Evolutionary conservation across 2,329 filamentous ascomycete species (phyloP).

Genomic region (Cytospora piceae): DNA sequence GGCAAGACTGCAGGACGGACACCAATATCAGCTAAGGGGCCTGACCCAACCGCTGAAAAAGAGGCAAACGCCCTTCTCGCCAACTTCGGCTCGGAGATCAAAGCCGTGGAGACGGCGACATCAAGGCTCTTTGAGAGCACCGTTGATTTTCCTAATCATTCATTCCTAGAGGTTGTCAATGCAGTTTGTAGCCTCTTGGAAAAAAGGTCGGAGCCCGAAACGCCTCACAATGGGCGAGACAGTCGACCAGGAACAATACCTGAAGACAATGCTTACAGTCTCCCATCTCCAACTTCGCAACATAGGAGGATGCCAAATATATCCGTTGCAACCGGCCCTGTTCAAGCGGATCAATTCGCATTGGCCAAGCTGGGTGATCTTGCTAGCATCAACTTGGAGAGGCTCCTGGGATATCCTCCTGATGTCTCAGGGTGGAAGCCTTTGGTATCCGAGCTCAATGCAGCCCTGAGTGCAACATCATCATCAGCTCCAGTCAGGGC

Average conservation of each 20-base stretch:
- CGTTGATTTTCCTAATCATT: constrained; percentile 80
- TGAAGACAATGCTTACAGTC: constrained; percentile 35
- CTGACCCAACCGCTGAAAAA: constrained; percentile 54
- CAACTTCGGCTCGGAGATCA: constrained; percentile 79
- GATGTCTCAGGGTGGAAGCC: constrained; percentile 76
- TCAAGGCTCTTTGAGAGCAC: constrained; percentile 89
- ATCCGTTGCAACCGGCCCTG: constrained; percentile 52
- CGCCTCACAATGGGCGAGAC: constrained; percentile 35
- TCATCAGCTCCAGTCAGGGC: constrained; percentile 58
- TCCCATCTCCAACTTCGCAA: constrained; percentile 44
- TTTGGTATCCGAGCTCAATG: constrained; percentile 60
- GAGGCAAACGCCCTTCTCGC: constrained; percentile 57
- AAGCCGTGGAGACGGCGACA: constrained; percentile 86
- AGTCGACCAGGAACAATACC: constrained; percentile 44
- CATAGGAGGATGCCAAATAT: constrained; percentile 52
- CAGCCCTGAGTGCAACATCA: constrained; percentile 51
- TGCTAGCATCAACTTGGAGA: constrained; percentile 72
- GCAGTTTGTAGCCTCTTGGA: constrained; percentile 75
- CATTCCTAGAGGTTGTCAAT: constrained; percentile 77
- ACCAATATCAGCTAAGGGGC: constrained; percentile 49
- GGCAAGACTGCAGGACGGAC: constrained; percentile 58
- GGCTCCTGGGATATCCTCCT: constrained; percentile 70
- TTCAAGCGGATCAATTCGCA: constrained; percentile 68
- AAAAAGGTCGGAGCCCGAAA: constrained; percentile 36
- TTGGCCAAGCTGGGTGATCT: constrained; percentile 75